These are phyloP conservation scores for Pseudogymnoascus sp. DNA, from an alignment of 2,329 filamentous ascomycete genomes.

Conservation along the genomic window DNA sequence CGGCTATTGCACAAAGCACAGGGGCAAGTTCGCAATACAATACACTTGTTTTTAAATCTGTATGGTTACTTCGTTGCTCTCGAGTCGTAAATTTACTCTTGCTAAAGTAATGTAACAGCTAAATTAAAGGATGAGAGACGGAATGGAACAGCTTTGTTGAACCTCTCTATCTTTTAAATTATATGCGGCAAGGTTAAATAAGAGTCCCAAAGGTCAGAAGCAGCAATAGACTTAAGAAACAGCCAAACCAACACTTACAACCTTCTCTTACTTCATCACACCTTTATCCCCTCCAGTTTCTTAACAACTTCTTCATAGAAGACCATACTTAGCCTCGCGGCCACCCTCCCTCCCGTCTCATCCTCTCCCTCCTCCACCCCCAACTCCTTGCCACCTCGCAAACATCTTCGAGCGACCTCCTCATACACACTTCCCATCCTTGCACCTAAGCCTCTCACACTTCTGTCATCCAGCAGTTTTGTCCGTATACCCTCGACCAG, in stretches of 20 bases:
- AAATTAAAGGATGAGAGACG: background rate
- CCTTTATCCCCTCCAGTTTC: slow-evolving; percentile 29
- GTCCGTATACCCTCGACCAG: slow-evolving; percentile 32
- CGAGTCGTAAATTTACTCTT: background rate
- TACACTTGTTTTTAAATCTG: background rate
- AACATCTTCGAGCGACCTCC: slow-evolving; percentile 32
- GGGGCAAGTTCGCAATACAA: background rate
- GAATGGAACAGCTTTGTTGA: background rate
- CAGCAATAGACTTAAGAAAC: background rate
- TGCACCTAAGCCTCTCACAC: slow-evolving; percentile 31
- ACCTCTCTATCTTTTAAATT: background rate
- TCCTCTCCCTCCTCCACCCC: slow-evolving; percentile 33
- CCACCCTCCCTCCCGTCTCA: slow-evolving; percentile 35
- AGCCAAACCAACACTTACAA: background rate
- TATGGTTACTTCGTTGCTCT: background rate
- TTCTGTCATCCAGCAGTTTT: slow-evolving; percentile 27
- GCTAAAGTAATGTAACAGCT: background rate
- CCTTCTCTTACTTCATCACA: slow-evolving; percentile 13
- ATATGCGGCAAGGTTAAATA: background rate
- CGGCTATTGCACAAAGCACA: background rate
- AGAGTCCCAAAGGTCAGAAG: background rate
- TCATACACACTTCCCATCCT: slow-evolving; percentile 37
- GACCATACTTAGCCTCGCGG: slow-evolving; percentile 33
- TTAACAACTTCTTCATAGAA: slow-evolving; percentile 41
- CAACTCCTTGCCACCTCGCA: slow-evolving; percentile 31